These are phyloP conservation scores for Lecanicillium sp. DNA, from an alignment of 2,329 filamentous ascomycete genomes.

Conservation along the genomic window DNA sequence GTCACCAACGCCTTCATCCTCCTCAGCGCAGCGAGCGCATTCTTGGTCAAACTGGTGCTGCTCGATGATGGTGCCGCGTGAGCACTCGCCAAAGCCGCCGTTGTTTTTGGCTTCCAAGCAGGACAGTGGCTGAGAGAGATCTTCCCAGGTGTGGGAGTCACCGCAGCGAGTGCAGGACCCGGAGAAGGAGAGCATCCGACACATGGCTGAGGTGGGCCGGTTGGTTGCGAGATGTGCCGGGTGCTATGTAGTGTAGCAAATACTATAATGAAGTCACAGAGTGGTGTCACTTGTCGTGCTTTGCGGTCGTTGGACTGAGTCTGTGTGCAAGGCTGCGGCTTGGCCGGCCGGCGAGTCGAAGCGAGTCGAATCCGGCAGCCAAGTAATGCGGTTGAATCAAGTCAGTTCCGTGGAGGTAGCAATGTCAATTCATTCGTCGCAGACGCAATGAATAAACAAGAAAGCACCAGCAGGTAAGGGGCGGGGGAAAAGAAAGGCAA, in stretches of 20 bases:
- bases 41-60: slow-evolving; percentile 40
- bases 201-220: slow-evolving; percentile 25
- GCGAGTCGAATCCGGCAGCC: no score
- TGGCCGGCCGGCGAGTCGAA: no score
- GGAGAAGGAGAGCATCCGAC: slow-evolving; percentile 36
- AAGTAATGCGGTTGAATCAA: no score
- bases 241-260: background rate
- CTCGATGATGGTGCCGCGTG: slow-evolving; percentile 30
- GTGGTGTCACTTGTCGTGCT: background rate
- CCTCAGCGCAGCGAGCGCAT: slow-evolving; percentile 34
- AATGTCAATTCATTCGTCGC: no score
- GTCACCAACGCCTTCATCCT: slow-evolving; percentile 34
- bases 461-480: no score
- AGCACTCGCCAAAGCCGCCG: slow-evolving; percentile 36
- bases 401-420: no score
- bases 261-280: background rate
- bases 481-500: no score
- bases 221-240: background rate
- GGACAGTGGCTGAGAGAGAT: slow-evolving; percentile 36
- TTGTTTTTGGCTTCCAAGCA: slow-evolving; percentile 43
- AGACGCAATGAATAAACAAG: no score
- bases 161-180: slow-evolving; percentile 36
- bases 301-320: no score
- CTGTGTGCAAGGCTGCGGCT: no score
- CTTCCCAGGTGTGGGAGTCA: slow-evolving; percentile 31